Evolutionary conservation across 2,329 filamentous ascomycete species (phyloP), one percentile per base, ranked within the genome.

Genomic region (Calycina herbarum): DNA sequence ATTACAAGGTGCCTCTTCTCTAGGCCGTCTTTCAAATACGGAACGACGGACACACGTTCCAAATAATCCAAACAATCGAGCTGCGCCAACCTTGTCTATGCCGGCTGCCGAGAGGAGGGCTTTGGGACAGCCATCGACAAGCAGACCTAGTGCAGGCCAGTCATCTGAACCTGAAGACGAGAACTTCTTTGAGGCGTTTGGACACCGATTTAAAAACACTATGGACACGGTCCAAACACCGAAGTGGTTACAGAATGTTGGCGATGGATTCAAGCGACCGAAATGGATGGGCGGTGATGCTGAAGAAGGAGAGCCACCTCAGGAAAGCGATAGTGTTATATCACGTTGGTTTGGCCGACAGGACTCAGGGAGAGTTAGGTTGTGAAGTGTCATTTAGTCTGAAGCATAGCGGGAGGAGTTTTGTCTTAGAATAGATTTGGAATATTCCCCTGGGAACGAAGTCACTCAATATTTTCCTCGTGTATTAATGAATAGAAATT

Each of bases 141-240:
- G 69, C 67, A 76, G 70, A 69, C 62, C 64, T 17, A 64, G 33
- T 15, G 45, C 69, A 35, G 69, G 80, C 69, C 67, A 75, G 71
- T 75, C 71, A 64, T 74, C 86, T 0, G 83, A 85, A 7, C 83
- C 86, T 1, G 89, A 91, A 38, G 88, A 93, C 15, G 91, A 93
- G 63, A 92, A 89, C 70, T 92, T 97, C 77, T 93, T 98, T 74
- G 86, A 91, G 70, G 89, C 90, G 40, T 87, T 98, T 67, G 88
- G 91, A 0, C 91, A 96, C 75, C 85, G 94, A 42, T 89, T 99
- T 72, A 91, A 89, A 78, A 99, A 99, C 74, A 98, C 95, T 0
- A 87, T 98, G 62, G 94, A 98, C 67, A 90, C 88, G 0, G 84
- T 93, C 1, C 90, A 93, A 62, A 84, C 89, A 35, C 94, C 95